Evolutionary conservation across 2,329 filamentous ascomycete species (phyloP), one percentile per base, ranked within the genome.

Genomic region (Xylariaceae sp.): DNA sequence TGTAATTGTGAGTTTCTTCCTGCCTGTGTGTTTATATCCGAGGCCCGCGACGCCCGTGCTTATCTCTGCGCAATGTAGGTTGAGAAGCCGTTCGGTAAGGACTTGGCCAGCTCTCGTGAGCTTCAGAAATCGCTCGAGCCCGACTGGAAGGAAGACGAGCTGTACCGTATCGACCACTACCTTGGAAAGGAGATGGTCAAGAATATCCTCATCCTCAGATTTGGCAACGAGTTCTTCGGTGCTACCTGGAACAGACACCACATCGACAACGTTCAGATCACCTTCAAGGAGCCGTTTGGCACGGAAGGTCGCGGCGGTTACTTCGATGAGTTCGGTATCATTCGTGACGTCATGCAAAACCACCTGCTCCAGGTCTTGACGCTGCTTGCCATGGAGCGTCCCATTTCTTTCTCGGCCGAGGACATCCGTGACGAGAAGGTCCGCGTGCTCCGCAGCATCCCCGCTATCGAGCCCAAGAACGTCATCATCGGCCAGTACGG

Each of bases 131-230:
- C 94, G 6, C 85, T 99, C 64, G 90, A 93, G 73, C 94, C 94
- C 49, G 92, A 99, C 79, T 99, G 94, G 95, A 94, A 90, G 73
- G 95, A 99, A 78, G 93, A 97, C 56, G 94, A 99, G 79, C 88
- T 99, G 67, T 99, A 95, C 87, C 92, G 94, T 73, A 99, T 99
- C 72, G 94, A 99, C 76, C 94, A 99, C 80, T 99, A 99, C 77
- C 86, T 99, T 52, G 95, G 95, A 71, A 99, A 99, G 83, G 94
- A 99, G 79, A 99, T 99, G 94, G 94, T 99, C 71, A 99, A 99
- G 87, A 99, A 99, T 79, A 95, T 99, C 68, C 83, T 99, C 67
- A 97, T 99, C 69, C 85, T 99, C 67, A 86, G 95, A 73, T 99
- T 99, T 74, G 95, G 94, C 69, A 99, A 99, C 81, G 92, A 96